Conservation (phyloP, 2,329 filamentous ascomycete genomes). For the Calonectria hawksworthii region DNA sequence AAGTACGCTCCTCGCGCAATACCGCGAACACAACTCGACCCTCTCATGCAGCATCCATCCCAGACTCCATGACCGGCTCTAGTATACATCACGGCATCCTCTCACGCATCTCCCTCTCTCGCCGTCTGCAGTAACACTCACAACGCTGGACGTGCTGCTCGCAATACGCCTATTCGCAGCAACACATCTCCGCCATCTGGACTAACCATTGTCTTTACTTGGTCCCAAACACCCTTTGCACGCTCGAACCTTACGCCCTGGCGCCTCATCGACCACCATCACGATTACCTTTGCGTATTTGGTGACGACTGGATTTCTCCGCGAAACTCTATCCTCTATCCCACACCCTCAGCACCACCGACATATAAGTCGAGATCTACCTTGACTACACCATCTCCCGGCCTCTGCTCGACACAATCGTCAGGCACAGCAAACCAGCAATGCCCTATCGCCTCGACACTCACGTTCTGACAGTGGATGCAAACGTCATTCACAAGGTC, state of each 20-base stretch:
- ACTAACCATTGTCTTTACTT: not conserved
- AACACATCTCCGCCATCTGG: not conserved
- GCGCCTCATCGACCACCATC: conserved; percentile 38
- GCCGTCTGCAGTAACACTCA: conserved; percentile 35
- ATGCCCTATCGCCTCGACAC: conserved; percentile 91
- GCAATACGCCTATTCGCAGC: conserved; percentile 6
- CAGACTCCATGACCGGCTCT: conserved; percentile 42
- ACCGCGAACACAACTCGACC: conserved; percentile 24
- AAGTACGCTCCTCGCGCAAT: conserved; percentile 27
- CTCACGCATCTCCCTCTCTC: conserved; percentile 31
- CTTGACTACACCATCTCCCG: conserved; percentile 27
- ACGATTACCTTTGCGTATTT: conserved; percentile 34
- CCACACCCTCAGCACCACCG: conserved; percentile 15
- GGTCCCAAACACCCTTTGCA: not conserved
- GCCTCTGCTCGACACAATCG: conserved; percentile 51
- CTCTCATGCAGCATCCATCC: conserved; percentile 38
- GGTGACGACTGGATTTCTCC: conserved; percentile 33
- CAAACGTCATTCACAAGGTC: conserved; percentile 92
- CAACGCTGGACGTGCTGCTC: conserved; percentile 26
- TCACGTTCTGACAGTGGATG: conserved; percentile 91
- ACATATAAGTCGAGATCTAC: conserved; percentile 30
- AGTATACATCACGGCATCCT: conserved; percentile 37
- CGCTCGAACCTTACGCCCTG: conserved; percentile 28
- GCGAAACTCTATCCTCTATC: conserved; percentile 27
- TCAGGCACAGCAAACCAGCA: conserved; percentile 54